Evolutionary conservation across 2,329 filamentous ascomycete genomes (phyloP), one percentile per base, ranked within the genome.

Genomic region (Fusarium sp.): DNA sequence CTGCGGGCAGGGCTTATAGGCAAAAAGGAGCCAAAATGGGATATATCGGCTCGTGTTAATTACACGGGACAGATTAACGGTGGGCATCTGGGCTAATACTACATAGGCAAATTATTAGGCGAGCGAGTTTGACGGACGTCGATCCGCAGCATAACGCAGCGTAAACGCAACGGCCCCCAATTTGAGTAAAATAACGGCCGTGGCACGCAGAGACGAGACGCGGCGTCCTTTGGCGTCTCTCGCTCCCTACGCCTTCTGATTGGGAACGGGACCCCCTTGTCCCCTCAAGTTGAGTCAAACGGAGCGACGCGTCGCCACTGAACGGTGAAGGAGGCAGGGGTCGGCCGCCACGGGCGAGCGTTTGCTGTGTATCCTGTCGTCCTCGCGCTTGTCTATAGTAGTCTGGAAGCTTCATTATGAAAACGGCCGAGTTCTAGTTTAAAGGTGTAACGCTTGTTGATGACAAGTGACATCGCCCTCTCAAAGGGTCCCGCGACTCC

Each of bases 301-400:
- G 39, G 27, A 63, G 66, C 66, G 66, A 70, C 66, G 37, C 62
- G 58, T 67, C n/a, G 58, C 67, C 62, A 67, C 66, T 67, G 58
- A 67, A 60, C 53, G 40, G 44, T 41, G 27, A 18, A 10, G 40
- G 16, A 28, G 54, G 54, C 66, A 69, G 66, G 67, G 66, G 67
- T 70, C 67, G 67, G 67, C 67, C 67, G 67, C 67, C 66, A 51
- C n/a, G n/a, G n/a, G n/a, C n/a, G 46, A 37, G 40, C 47, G 41
- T 50, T 61, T 61, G 40, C 59, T 27, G 31, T 64, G 50, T 41
- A 50, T 56, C 50, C 48, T 51, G 40, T 39, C 52, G 48, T 54
- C 58, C 66, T 58, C 44, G 44, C 44, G 51, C 51, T 28, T 28
- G 62, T 51, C n/a, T n/a, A n/a, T n/a, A n/a, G n/a, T n/a, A n/a